Evolutionary conservation across 495 filamentous ascomycete species (phyloP).

Genomic region (Baudoinia panamericana): DNA sequence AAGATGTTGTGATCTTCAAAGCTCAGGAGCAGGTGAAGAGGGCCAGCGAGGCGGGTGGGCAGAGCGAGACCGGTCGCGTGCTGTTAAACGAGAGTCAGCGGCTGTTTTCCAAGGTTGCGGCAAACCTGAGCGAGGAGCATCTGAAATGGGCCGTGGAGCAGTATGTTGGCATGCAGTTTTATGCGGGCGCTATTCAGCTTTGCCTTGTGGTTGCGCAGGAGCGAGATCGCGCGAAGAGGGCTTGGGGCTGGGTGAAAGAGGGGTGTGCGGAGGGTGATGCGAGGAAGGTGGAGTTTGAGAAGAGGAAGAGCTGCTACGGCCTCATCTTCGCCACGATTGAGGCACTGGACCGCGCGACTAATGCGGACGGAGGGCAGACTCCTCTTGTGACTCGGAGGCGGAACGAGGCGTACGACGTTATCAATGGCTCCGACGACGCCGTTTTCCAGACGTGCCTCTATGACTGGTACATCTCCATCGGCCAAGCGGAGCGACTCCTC

Average conservation of each 20-base stretch:
- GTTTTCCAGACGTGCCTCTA: constrained; percentile 90
- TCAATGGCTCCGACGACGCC: constrained; percentile 75
- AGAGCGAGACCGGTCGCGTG: constrained; percentile 63
- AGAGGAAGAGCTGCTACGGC: constrained; percentile 67
- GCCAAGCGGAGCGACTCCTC: constrained; percentile 71
- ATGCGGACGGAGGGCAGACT: constrained; percentile 57
- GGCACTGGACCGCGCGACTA: constrained; percentile 55
- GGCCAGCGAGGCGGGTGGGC: constrained; percentile 62
- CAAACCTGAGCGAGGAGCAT: constrained; percentile 65
- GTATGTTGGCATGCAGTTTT: constrained; percentile 72
- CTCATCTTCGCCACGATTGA: constrained; percentile 66
- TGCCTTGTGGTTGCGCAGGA: constrained; percentile 67
- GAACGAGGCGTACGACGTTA: constrained; percentile 73
- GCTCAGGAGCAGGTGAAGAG: constrained; percentile 87
- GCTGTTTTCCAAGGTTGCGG: constrained; percentile 77
- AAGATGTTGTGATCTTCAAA: constrained; percentile 95
- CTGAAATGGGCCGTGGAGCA: constrained; percentile 62
- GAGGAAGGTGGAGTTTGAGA: constrained; percentile 49
- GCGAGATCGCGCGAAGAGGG: constrained; percentile 70
- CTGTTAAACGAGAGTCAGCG: constrained; percentile 77
- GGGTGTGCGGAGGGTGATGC: constrained; percentile 50
- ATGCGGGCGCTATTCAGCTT: constrained; percentile 86
- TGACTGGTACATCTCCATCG: constrained; percentile 84
- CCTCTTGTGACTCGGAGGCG: constrained; percentile 63
- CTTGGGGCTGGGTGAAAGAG: constrained; percentile 61